These are phyloP conservation scores for Leucosporidium yakuticum DNA, from an alignment of 768 basidiomycete species.

Conservation along the genomic window DNA sequence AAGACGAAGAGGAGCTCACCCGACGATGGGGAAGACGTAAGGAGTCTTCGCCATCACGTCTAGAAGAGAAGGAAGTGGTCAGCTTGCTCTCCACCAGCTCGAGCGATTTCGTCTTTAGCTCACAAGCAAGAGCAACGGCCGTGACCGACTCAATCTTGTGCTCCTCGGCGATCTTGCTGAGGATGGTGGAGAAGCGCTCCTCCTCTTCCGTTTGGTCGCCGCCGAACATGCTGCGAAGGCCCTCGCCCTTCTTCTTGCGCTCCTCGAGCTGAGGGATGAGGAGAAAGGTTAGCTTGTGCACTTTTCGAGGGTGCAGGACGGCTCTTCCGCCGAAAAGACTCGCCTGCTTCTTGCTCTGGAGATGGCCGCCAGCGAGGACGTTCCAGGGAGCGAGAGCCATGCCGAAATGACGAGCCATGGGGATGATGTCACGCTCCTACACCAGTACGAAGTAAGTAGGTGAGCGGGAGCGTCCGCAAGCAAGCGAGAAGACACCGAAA, in stretches of 20 bases:
- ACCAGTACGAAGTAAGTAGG: no score
- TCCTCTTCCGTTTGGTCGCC: constrained; percentile 16
- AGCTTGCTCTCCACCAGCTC: no score
- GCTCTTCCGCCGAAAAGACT: no score
- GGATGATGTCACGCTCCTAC: constrained; percentile 52
- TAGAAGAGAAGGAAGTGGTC: not conserved
- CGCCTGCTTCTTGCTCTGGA: not conserved
- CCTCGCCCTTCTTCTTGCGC: not conserved
- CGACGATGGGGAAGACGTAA: constrained; percentile 28
- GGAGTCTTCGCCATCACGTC: constrained; percentile 9
- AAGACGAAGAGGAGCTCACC: not conserved
- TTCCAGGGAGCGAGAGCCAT: constrained; percentile 10
- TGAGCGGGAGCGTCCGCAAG: no score
- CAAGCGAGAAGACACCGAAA: no score
- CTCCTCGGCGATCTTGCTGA: not conserved
- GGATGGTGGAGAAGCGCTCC: not conserved
- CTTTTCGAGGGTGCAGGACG: no score
- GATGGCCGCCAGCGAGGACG: not conserved
- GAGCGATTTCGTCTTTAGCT: no score
- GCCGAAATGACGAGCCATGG: constrained; percentile 17
- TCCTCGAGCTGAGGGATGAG: constrained; percentile 6
- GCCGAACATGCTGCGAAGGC: no score
- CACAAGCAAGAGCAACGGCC: not conserved
- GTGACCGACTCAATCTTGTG: not conserved
- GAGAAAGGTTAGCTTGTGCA: no score